Evolutionary conservation across 2,329 filamentous ascomycete species (phyloP), one percentile per base, ranked within the genome.

Genomic region (Amauroascus niger): DNA sequence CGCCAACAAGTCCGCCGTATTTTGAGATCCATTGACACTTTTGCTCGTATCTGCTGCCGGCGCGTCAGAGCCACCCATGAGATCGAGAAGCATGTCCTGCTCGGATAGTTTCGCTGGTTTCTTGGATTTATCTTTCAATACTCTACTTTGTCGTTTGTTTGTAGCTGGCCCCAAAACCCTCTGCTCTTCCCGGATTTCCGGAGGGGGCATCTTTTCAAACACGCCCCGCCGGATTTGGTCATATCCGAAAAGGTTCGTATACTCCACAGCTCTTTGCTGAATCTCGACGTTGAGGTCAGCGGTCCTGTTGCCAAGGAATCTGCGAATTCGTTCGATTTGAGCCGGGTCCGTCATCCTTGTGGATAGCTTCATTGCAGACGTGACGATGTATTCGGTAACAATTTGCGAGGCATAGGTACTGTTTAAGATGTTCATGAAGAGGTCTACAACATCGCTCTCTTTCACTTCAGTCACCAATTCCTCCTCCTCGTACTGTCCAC

Each of bases 191-290:
- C 91, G 88, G 64, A 98, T 97, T 69, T 97, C 91, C 7, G 93
- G 93, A 1, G 93, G 82, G 6, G 93, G 93, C 94, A 98, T 98
- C 69, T 93, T 94, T 72, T 98, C 93, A 9, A 98, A 75, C 2
- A 98, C 93, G 55, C 93, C 93, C 56, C 80, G 81, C 52, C 91
- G 83, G 54, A 98, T 87, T 56, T 88, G 78, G 61, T 98, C 90
- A 63, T 88, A 88, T 0, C 81, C 81, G 64, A 98, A 97, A n/a
- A 98, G 77, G 64, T 97, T 97, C 55, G 84, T 82, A 64, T 97
- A 98, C 69, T 98, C 93, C 18, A 95, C 90, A 4, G 91, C 87
- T 67, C 93, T 83, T 70, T 98, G 93, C 69, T 98, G 94, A 22
- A 97, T 86, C 69, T 98, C 93, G 24, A 97, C 85, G 64, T 95